Conservation (phyloP, 306 rosid genomes). For the Mimosa bimucronata region DNA sequence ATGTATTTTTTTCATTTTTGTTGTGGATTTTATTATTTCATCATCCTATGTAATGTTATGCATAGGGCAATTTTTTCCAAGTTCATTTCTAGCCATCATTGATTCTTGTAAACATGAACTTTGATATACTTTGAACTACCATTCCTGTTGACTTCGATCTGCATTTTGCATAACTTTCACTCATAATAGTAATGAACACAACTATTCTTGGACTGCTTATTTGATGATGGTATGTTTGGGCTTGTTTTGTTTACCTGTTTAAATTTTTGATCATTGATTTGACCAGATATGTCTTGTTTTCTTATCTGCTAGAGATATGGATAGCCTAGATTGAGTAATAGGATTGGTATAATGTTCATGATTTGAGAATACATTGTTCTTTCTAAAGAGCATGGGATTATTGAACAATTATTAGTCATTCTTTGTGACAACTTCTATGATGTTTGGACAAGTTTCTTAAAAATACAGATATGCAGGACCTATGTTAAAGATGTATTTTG, state of each 20-base stretch:
- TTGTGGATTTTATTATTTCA: background rate
- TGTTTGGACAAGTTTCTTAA: conserved; percentile 10
- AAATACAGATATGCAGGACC: background rate
- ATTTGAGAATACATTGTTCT: too few species aligned
- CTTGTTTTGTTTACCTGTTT: conserved; percentile 3
- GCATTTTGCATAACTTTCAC: background rate
- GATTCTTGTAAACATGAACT: conserved; percentile 1
- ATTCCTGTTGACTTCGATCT: background rate
- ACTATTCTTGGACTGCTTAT: background rate
- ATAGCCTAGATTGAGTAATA: background rate
- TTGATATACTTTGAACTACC: background rate
- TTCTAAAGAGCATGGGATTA: too few species aligned
- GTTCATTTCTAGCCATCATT: conserved; percentile 3
- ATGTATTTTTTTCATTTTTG: background rate
- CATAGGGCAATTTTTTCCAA: too few species aligned
- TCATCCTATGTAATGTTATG: too few species aligned
- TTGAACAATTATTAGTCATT: too few species aligned
- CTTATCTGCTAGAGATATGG: background rate
- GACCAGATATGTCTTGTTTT: background rate
- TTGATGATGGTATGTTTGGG: background rate
- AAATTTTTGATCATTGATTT: background rate
- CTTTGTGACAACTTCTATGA: too few species aligned
- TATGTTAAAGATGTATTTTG: background rate
- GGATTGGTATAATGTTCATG: background rate
- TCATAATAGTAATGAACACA: background rate